Evolutionary conservation across 129 eudicot species (phyloP).

Genomic region (Chrysanthemum lavandulifolium): DNA sequence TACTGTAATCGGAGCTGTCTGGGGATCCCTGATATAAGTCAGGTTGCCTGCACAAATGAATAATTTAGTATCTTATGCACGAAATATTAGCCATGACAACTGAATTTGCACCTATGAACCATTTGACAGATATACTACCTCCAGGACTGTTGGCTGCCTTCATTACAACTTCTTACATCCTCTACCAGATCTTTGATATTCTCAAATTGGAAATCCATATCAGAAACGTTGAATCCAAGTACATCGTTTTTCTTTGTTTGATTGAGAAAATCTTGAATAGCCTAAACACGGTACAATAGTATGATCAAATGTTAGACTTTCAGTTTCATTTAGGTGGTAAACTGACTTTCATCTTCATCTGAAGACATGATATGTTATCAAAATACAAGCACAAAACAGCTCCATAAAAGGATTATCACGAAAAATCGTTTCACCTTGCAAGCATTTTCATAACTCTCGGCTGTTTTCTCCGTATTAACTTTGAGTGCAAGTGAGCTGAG

Average conservation of each 20-base stretch:
- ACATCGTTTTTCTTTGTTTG: constrained; percentile 59
- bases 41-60: constrained; percentile 58
- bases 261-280: constrained; percentile 66
- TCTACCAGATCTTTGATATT: constrained; percentile 55
- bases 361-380: constrained; percentile 5
- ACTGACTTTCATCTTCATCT: neutral
- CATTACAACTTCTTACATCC: constrained; percentile 54
- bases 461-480: constrained; percentile 78
- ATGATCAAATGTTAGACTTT: constrained; percentile 4
- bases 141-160: constrained; percentile 65
- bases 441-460: constrained; percentile 91
- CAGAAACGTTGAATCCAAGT: constrained; percentile 39
- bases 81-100: neutral
- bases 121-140: constrained; percentile 45
- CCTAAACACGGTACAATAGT: constrained; percentile 44
- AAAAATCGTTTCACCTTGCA: constrained; percentile 64
- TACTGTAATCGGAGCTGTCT: constrained; percentile 88
- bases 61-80: neutral
- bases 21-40: constrained; percentile 72
- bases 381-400: constrained; percentile 15
- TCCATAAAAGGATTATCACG: neutral
- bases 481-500: constrained; percentile 89
- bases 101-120: constrained; percentile 8
- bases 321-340: neutral
- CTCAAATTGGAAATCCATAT: constrained; percentile 50